phyloP scores from a whole-genome alignment of 345 rosid genomes.

The Melaleuca alternifolia region DNA sequence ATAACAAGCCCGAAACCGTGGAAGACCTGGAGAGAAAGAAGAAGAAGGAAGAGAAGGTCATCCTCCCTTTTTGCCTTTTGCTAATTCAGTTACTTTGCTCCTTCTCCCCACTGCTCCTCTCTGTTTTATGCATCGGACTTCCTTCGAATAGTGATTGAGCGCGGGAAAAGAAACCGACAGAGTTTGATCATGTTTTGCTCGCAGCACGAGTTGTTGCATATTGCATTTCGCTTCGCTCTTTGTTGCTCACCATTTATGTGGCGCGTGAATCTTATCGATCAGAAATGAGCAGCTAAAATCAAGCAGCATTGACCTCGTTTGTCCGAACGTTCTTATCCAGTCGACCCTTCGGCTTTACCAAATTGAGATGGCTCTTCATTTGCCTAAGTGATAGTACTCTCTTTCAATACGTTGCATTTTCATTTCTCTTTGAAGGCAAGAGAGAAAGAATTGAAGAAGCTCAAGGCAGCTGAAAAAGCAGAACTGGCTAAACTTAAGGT shows the following conservation, averaged over 20 bases:
- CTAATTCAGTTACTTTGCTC: background rate
- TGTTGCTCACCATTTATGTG: background rate
- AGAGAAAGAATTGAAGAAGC: slow-evolving; percentile 82
- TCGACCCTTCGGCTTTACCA: background rate
- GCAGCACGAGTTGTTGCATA: background rate
- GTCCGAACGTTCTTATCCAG: background rate
- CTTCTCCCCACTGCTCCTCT: too few relatives aligned
- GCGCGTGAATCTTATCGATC: background rate
- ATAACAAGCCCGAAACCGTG: slow-evolving; percentile 38
- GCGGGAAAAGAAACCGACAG: background rate
- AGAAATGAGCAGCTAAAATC: background rate
- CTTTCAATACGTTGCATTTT: background rate
- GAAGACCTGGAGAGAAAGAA: slow-evolving; percentile 84
- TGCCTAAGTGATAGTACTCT: background rate
- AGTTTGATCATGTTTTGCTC: background rate
- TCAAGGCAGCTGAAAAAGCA: slow-evolving; percentile 70
- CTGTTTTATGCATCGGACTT: background rate
- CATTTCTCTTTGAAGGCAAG: slow-evolving; percentile 28
- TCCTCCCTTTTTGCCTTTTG: background rate
- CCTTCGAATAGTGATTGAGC: background rate
- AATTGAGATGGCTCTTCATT: background rate
- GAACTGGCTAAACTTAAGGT: slow-evolving; percentile 57
- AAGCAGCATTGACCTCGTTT: background rate
- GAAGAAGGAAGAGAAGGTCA: slow-evolving; percentile 87
- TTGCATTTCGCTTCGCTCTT: background rate